Base-by-base conservation (phyloP, 2,329 filamentous ascomycete genomes). In the Pleomassaria siparia region DNA sequence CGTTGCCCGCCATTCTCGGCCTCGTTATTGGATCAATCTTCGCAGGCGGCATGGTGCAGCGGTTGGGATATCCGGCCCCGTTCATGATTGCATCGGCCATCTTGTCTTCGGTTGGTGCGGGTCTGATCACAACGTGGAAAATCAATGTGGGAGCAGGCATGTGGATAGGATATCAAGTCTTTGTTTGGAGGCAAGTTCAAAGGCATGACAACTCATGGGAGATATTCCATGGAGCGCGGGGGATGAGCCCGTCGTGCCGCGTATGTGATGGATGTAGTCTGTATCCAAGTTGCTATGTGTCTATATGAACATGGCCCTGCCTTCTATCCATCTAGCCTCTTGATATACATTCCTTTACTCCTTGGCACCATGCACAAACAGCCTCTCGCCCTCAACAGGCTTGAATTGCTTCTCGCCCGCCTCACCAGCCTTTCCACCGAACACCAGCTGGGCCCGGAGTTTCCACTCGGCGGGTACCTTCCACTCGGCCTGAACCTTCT, bases 401-500 rank as follows among this genome's bases (percentile, higher is more conserved):
- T 78, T 72, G 69, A 84, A 85, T 13, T 74, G 67, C 81, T 91
- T 91, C 69, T 83, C 78, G 12, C 75, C 79, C 6, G 84, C 70
- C 53, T 78, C 76, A 40, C 71, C 81, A 16, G 76, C 77, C 44
- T 56, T 56, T 53, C 80, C 82, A 55, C 89, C 89, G 72, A 96
- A 94, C 62, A 95, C 90, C 56, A 96, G 77, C 80, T 95, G 89
- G 20, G 88, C 86, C 66, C 86, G 83, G 55, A 95, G 80, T 65
- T 82, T 82, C 90, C 91, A 96, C 60, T 80, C 80, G 15, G 74
- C 64, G 35, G 88, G 87, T 25, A 95, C 61, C 47, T 80, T 79
- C 87, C 89, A 96, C 59, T 83, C 76, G 53, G 76, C 76, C 36
- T 80, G 74, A 44, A 91, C 86, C 75, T 85, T 83, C 56, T 80